Conservation (phyloP, 768 basidiomycete genomes). For the Mycena alexandri region DNA sequence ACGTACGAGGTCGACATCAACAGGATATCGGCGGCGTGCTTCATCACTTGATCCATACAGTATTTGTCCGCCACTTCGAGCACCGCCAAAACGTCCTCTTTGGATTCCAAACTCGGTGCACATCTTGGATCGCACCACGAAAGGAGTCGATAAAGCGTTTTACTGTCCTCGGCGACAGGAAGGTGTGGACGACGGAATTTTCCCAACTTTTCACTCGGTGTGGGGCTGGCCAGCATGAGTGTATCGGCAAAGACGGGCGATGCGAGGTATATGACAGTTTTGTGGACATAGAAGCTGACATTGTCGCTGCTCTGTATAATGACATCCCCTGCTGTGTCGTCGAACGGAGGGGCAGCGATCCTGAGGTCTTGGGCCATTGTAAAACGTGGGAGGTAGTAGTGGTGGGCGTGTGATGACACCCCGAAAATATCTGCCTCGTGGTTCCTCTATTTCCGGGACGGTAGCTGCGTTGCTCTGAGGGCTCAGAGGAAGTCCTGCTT, state of each 20-base stretch:
- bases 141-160: not conserved
- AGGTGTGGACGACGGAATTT: not conserved
- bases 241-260: constrained; percentile 5
- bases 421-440: no score
- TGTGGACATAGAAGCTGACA: constrained; percentile 8
- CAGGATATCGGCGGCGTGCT: constrained; percentile 1
- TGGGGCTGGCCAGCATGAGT: not conserved
- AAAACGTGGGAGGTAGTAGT: no score
- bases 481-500: no score
- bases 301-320: constrained; percentile 10
- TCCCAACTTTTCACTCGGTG: not conserved
- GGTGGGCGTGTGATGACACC: no score
- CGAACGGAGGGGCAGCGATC: constrained; percentile 9
- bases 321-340: not conserved
- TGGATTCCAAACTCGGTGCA: not conserved
- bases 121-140: constrained; percentile 10
- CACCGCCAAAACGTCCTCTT: not conserved
- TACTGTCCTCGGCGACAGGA: not conserved
- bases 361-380: no score
- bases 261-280: not conserved
- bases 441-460: no score
- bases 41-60: constrained; percentile 5
- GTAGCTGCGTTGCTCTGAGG: no score
- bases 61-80: constrained; percentile 13
- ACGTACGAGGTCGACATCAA: not conserved